These are phyloP conservation scores for Angophora floribunda DNA, from an alignment of 345 rosid species.

Conservation along the genomic window DNA sequence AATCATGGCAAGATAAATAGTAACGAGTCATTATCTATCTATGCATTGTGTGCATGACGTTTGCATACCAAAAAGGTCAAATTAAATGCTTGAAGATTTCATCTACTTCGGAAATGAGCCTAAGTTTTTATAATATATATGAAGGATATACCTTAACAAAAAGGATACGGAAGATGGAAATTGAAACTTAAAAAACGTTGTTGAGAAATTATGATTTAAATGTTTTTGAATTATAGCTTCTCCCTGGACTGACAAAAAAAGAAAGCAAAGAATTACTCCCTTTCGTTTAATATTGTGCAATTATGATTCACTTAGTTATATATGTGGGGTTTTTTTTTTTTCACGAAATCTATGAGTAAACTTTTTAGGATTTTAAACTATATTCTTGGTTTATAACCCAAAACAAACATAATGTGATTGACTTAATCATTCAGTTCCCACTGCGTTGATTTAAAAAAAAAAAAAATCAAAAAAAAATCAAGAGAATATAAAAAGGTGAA, in stretches of 20 bases:
- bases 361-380: background rate
- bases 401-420: background rate
- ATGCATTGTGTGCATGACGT: background rate
- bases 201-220: background rate
- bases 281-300: background rate
- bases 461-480: background rate
- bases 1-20: background rate
- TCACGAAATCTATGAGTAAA: background rate
- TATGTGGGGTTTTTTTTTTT: background rate
- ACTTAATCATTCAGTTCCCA: background rate
- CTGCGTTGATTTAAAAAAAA: background rate
- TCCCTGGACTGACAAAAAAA: too few species aligned
- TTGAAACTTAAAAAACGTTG: background rate
- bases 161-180: background rate
- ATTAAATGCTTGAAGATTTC: background rate
- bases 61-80: background rate
- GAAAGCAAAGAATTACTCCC: too few species aligned
- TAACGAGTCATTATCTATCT: background rate
- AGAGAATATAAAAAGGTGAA: background rate
- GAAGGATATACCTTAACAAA: background rate
- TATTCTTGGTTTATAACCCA: background rate
- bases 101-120: background rate
- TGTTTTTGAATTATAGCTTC: background rate
- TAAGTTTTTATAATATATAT: background rate
- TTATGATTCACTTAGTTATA: background rate